Conservation (phyloP, 805 yeast genomes). For the Candida michaelii region DNA sequence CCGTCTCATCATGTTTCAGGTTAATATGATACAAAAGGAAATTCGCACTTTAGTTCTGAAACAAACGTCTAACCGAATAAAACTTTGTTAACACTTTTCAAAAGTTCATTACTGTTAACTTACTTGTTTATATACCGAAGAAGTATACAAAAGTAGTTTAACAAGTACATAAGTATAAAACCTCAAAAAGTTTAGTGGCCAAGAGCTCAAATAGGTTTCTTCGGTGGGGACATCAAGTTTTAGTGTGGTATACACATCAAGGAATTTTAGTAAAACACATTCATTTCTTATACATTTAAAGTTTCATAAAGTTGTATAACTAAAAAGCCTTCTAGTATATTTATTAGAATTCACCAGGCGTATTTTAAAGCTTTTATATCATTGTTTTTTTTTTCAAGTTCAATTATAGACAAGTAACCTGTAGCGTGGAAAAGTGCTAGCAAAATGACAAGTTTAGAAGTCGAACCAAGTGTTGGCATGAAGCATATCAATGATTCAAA, state of each 20-base stretch:
- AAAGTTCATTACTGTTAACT: background rate
- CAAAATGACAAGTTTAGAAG: background rate
- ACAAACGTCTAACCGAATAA: slow-evolving; percentile 5
- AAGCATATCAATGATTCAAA: background rate
- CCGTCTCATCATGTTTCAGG: slow-evolving; percentile 3
- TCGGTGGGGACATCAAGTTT: background rate
- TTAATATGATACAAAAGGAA: slow-evolving; percentile 4
- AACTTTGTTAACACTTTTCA: background rate
- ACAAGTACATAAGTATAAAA: too few species aligned
- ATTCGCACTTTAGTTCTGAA: slow-evolving; percentile 6
- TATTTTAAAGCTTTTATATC: too few species aligned
- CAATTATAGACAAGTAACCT: too few species aligned
- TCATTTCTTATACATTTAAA: slow-evolving; percentile 2
- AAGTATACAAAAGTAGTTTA: background rate
- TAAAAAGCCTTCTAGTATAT: too few species aligned
- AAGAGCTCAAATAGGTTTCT: background rate
- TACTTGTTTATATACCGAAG: background rate
- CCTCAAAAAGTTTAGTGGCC: too few species aligned
- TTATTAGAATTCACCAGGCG: too few species aligned
- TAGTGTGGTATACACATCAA: background rate
- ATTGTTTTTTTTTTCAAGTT: too few species aligned
- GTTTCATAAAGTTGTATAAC: background rate
- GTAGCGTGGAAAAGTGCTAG: too few species aligned
- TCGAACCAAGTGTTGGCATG: background rate
- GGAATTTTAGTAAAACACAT: slow-evolving; percentile 1